Conservation (phyloP, 768 basidiomycete genomes). For the Saitozyma sp. region DNA sequence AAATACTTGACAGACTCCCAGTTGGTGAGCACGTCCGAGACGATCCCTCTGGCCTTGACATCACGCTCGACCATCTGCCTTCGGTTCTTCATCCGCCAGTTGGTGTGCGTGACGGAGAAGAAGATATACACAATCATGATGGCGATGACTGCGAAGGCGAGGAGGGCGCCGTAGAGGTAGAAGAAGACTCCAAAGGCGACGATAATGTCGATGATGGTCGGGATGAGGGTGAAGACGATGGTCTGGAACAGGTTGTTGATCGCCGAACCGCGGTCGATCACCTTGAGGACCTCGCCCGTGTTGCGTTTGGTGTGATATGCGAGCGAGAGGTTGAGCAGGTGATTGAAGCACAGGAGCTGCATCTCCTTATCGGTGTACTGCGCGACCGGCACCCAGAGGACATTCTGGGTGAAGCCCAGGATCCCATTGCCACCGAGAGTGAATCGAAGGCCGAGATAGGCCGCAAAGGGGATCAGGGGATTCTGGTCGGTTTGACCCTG, state of each 20-base stretch:
- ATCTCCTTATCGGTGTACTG: conserved; percentile 86
- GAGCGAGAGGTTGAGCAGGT: conserved; percentile 80
- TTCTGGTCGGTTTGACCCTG: conserved; percentile 2
- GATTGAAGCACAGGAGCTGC: conserved; percentile 81
- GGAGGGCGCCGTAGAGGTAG: conserved; percentile 43
- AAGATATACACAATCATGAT: conserved; percentile 63
- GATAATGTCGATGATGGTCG: conserved; percentile 75
- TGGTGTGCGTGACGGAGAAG: conserved; percentile 60
- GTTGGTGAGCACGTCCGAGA: conserved; percentile 48
- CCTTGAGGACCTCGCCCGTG: conserved; percentile 80
- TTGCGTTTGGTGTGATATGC: conserved; percentile 78
- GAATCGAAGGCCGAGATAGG: conserved; percentile 70
- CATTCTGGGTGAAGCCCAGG: conserved; percentile 37
- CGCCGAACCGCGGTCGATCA: conserved; percentile 67
- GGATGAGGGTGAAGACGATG: conserved; percentile 77
- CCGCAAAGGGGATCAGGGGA: conserved; percentile 69
- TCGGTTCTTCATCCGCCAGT: conserved; percentile 71
- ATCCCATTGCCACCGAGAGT: conserved; percentile 78
- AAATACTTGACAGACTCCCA: conserved; percentile 77
- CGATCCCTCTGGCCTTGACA: conserved; percentile 75
- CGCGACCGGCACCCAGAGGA: conserved; percentile 78
- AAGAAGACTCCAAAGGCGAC: conserved; percentile 52
- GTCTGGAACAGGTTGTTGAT: conserved; percentile 80
- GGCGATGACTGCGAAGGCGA: conserved; percentile 65
- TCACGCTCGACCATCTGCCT: conserved; percentile 80